Evolutionary conservation across 352 stramenopile species (phyloP).

Genomic region (Globisporangium okanoganense): DNA sequence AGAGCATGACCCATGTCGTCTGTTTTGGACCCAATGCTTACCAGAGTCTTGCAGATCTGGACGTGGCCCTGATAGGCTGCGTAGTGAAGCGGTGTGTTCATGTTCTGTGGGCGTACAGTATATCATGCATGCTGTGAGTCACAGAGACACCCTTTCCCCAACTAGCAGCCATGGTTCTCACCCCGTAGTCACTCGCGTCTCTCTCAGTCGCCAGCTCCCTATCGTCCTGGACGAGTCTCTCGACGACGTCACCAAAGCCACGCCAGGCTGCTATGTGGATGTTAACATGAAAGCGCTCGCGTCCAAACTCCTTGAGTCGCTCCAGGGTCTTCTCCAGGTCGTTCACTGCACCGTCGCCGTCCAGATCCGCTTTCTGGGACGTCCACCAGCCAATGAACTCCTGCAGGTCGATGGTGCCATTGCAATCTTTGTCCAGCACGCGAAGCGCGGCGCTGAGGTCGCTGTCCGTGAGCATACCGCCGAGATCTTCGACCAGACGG

Average conservation of each 20-base stretch:
- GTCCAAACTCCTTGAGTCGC: slow-evolving; percentile 46
- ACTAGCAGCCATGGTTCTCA: slow-evolving; percentile 11
- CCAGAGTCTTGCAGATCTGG: slow-evolving; percentile 36
- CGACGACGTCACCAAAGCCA: slow-evolving; percentile 37
- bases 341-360: slow-evolving; percentile 33
- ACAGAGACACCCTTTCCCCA: no score
- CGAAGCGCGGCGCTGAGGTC: slow-evolving; percentile 34
- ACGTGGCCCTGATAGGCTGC: slow-evolving; percentile 63
- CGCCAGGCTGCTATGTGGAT: slow-evolving; percentile 62
- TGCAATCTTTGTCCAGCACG: slow-evolving; percentile 45
- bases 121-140: no score
- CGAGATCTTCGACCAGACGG: slow-evolving; percentile 49
- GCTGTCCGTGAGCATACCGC: slow-evolving; percentile 42
- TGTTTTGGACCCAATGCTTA: no score
- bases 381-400: slow-evolving; percentile 67
- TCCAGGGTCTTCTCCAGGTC: slow-evolving; percentile 49
- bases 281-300: slow-evolving; percentile 60
- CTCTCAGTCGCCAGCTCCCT: slow-evolving; percentile 35
- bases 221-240: slow-evolving; percentile 34
- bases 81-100: slow-evolving; percentile 72
- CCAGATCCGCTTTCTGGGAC: slow-evolving; percentile 25
- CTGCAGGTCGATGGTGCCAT: slow-evolving; percentile 47
- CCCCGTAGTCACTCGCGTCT: slow-evolving; percentile 52
- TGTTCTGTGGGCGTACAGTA: slow-evolving; percentile 32
- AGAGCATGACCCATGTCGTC: no score